A percentile compares a stretch with the other conserved stretches of the same genome.
These are phyloP conservation scores for Ajuga chamaepitys DNA, from an alignment of 257 asterid genomes.

Conservation along the genomic window DNA sequence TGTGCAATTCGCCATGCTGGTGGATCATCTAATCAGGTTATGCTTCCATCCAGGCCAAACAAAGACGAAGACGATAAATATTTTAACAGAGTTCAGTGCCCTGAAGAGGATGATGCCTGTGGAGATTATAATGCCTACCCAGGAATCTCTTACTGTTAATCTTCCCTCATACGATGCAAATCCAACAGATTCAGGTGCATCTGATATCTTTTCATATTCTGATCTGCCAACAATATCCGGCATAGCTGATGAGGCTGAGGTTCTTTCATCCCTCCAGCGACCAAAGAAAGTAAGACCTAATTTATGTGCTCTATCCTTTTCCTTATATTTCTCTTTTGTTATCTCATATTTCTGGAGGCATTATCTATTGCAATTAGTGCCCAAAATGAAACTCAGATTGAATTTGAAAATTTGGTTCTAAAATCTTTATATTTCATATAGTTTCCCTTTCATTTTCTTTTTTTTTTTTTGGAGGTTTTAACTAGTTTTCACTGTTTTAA, in stretches of 20 bases:
- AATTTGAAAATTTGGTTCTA: conserved; percentile 5
- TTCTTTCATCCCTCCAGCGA: conserved; percentile 93
- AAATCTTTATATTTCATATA: not conserved
- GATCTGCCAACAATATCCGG: conserved; percentile 87
- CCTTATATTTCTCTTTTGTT: not conserved
- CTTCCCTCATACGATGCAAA: conserved; percentile 59
- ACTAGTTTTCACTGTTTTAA: conserved; percentile 7
- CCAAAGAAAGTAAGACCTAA: conserved; percentile 78
- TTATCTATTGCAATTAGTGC: not conserved
- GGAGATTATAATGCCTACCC: conserved; percentile 91
- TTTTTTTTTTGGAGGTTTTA: not conserved
- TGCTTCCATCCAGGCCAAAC: conserved; percentile 94
- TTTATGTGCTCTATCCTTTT: not conserved
- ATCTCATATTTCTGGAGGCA: not conserved
- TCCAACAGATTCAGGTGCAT: conserved; percentile 40
- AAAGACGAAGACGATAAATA: conserved; percentile 66
- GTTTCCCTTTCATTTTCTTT: too few species aligned
- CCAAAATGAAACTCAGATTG: not conserved
- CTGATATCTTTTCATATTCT: conserved; percentile 56
- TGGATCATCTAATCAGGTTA: conserved; percentile 83
- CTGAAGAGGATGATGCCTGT: conserved; percentile 96
- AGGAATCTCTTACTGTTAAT: conserved; percentile 77
- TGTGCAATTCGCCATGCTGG: conserved; percentile 73
- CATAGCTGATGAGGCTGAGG: conserved; percentile 90
- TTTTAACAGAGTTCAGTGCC: conserved; percentile 87